These are phyloP conservation scores for Viola odorata DNA, from an alignment of 345 rosid genomes.

Conservation along the genomic window DNA sequence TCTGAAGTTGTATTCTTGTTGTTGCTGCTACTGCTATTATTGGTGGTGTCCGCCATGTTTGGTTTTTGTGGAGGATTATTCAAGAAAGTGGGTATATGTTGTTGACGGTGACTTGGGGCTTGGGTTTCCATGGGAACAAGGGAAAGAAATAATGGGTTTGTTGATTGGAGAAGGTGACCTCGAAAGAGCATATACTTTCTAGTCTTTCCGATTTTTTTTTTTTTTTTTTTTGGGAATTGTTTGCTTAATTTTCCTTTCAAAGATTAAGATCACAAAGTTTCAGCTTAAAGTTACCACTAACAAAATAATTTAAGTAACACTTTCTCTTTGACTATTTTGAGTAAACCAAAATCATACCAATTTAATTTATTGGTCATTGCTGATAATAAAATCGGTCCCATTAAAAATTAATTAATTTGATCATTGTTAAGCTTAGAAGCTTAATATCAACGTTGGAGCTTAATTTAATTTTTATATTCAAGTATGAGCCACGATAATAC, in stretches of 20 bases:
- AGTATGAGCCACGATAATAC: too few relatives aligned
- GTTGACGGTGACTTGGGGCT: slow-evolving; percentile 14
- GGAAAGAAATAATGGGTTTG: slow-evolving; percentile 13
- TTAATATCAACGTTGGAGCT: too few relatives aligned
- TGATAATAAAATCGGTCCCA: too few relatives aligned
- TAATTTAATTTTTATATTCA: too few relatives aligned
- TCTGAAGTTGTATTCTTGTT: slow-evolving; percentile 34
- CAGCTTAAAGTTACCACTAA: slow-evolving; percentile 36
- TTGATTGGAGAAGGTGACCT: slow-evolving; percentile 31
- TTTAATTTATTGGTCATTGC: too few relatives aligned
- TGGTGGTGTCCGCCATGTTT: slow-evolving; percentile 13
- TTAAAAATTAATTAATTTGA: too few relatives aligned
- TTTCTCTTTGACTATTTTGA: slow-evolving; percentile 18
- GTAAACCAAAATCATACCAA: neutral
- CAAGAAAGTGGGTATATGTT: slow-evolving; percentile 43
- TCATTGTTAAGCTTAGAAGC: too few relatives aligned
- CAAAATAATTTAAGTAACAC: slow-evolving; percentile 14
- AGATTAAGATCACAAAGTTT: slow-evolving; percentile 35
- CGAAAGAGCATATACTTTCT: slow-evolving; percentile 21
- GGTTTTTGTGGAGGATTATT: slow-evolving; percentile 30
- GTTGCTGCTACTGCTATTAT: slow-evolving; percentile 18
- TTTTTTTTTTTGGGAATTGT: slow-evolving; percentile 18
- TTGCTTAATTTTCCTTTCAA: slow-evolving; percentile 27
- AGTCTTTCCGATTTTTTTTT: slow-evolving; percentile 22
- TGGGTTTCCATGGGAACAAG: slow-evolving; percentile 19